phyloP scores from a whole-genome alignment of 192 early-diverging fungal genomes.

The Coemansia sp. region DNA sequence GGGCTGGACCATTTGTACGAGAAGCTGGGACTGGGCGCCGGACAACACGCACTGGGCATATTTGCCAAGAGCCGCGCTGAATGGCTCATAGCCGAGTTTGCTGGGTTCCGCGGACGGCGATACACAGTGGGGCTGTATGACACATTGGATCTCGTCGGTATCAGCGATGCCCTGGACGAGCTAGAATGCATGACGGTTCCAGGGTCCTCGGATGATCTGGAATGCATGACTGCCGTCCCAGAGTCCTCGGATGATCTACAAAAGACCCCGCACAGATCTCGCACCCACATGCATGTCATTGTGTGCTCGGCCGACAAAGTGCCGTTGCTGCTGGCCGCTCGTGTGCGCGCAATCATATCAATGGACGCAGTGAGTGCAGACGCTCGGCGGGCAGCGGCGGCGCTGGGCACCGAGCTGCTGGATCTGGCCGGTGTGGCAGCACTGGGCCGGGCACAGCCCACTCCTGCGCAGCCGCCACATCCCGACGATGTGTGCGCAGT shows the following conservation, averaged over 20 bases:
- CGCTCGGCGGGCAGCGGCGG: slow-evolving; percentile 44
- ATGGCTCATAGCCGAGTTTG: slow-evolving; percentile 70
- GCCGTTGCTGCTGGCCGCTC: slow-evolving; percentile 57
- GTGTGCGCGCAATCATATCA: slow-evolving; percentile 68
- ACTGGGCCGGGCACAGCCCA: slow-evolving; percentile 57
- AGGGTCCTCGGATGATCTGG: no score
- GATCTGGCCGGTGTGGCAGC: slow-evolving; percentile 59
- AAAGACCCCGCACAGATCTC: background rate
- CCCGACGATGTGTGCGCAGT: slow-evolving; percentile 67
- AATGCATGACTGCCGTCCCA: no score
- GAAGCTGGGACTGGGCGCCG: slow-evolving; percentile 18
- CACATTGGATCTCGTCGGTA: slow-evolving; percentile 80
- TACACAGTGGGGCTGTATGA: slow-evolving; percentile 81
- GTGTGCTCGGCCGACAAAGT: slow-evolving; percentile 63
- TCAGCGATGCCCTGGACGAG: slow-evolving; percentile 77
- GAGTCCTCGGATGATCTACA: no score
- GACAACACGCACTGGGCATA: slow-evolving; percentile 58
- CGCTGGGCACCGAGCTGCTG: slow-evolving; percentile 59
- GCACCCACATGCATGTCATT: slow-evolving; percentile 39
- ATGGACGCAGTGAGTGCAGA: slow-evolving; percentile 63
- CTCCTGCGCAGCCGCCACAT: slow-evolving; percentile 58
- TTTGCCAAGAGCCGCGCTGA: slow-evolving; percentile 73
- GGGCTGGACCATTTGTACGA: slow-evolving; percentile 65
- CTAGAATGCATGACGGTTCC: slow-evolving; percentile 2
- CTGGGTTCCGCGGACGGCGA: slow-evolving; percentile 58